Conservation (phyloP, 768 basidiomycete species). For the Polyporus arcularius region DNA sequence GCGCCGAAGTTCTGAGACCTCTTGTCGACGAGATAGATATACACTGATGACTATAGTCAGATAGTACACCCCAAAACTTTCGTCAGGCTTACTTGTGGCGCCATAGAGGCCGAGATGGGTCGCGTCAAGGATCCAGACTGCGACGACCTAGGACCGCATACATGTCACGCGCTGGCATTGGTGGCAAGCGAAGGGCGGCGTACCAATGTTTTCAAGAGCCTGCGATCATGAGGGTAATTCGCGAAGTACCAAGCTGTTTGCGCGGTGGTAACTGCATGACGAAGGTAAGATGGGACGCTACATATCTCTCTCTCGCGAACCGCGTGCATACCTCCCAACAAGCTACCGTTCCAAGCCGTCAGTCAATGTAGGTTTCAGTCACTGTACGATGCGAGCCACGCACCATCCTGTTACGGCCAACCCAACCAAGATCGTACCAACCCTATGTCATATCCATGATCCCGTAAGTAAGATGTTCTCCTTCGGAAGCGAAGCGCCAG, state of each 20-base stretch:
- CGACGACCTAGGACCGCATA: not conserved
- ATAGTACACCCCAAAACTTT: not conserved
- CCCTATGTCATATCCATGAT: not conserved
- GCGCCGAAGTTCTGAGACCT: not conserved
- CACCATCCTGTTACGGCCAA: not conserved
- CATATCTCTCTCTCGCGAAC: not conserved
- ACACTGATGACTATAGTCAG: not conserved
- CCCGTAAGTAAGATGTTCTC: not conserved
- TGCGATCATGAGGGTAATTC: constrained; percentile 7
- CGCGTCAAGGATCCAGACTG: constrained; percentile 3
- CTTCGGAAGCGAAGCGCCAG: not conserved
- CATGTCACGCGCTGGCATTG: not conserved
- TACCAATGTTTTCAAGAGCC: constrained; percentile 3
- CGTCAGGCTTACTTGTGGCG: constrained; percentile 2
- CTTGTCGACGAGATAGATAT: constrained; percentile 2
- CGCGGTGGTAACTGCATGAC: constrained; percentile 2
- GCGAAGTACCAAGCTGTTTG: constrained; percentile 8
- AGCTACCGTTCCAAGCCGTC: not conserved
- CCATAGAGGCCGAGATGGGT: constrained; percentile 5
- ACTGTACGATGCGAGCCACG: not conserved
- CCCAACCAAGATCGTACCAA: not conserved
- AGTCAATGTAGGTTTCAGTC: not conserved
- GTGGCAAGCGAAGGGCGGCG: not conserved
- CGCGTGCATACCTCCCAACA: constrained; percentile 5
- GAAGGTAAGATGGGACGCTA: not conserved